Evolutionary conservation across 2,329 filamentous ascomycete genomes (phyloP).

Genomic region (Claviceps quebecensis): DNA sequence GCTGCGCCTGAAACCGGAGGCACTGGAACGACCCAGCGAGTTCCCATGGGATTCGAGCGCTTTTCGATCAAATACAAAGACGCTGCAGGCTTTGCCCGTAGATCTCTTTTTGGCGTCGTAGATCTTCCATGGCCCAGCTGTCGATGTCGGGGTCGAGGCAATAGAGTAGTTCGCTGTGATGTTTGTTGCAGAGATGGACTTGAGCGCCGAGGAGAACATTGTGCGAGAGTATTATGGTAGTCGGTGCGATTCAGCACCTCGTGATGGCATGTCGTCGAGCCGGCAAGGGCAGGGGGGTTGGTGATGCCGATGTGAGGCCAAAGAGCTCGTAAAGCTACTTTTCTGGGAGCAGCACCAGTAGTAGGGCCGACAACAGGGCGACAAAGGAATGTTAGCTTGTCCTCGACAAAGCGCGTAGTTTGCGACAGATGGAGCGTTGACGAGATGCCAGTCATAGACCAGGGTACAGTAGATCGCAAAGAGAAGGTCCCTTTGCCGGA

Average conservation of each 20-base stretch:
- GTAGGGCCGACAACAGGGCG: neutral
- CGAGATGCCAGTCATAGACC: neutral
- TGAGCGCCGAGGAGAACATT: slow-evolving; percentile 91
- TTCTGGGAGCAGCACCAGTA: neutral
- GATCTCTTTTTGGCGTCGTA: slow-evolving; percentile 96
- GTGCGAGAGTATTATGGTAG: slow-evolving; percentile 9
- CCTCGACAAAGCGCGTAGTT: neutral
- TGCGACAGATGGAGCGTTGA: neutral
- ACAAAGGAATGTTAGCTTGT: neutral
- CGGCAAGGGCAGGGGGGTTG: neutral
- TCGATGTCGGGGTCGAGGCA: slow-evolving; percentile 58
- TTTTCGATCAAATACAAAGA: slow-evolving; percentile 92
- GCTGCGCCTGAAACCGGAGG: slow-evolving; percentile 59
- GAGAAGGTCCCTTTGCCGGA: no score
- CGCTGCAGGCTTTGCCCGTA: slow-evolving; percentile 73
- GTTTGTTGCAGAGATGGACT: slow-evolving; percentile 81
- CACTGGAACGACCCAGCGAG: slow-evolving; percentile 27
- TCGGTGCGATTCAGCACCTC: slow-evolving; percentile 7
- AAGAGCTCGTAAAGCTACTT: neutral
- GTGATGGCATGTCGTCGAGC: slow-evolving; percentile 15
- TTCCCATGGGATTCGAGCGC: slow-evolving; percentile 49
- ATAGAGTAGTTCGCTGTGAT: slow-evolving; percentile 87
- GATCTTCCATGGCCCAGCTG: slow-evolving; percentile 90
- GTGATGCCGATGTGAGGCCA: neutral
- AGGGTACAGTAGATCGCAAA: neutral